A percentile compares a stretch with the other conserved stretches of the same genome.
Conservation (phyloP, 768 basidiomycete genomes). For the Macrolepiota dolichaula region DNA sequence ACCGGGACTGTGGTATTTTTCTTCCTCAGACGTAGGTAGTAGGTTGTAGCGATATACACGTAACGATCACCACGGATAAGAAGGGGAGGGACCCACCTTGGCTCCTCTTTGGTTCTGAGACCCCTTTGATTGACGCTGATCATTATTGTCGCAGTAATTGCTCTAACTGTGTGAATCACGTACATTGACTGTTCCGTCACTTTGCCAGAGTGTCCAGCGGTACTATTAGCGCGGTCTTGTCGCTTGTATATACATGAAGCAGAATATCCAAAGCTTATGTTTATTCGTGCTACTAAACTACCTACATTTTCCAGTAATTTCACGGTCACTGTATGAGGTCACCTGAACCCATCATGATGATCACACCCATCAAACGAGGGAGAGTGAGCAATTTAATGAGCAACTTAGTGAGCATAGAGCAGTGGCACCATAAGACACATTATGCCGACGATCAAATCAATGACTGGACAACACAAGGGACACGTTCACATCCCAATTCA, state of each 20-base stretch:
- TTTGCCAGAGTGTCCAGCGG: too few relatives aligned
- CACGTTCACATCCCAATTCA: not conserved
- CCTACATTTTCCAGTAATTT: too few relatives aligned
- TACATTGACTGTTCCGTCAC: conserved; percentile 41
- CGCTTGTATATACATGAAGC: conserved; percentile 38
- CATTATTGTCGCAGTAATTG: conserved; percentile 26
- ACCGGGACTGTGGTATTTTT: too few relatives aligned
- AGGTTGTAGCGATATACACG: too few relatives aligned
- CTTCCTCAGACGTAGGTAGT: too few relatives aligned
- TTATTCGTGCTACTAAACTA: conserved; percentile 50
- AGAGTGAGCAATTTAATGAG: not conserved
- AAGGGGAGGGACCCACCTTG: too few relatives aligned
- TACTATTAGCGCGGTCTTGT: not conserved
- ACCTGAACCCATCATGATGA: not conserved
- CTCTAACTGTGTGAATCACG: conserved; percentile 35
- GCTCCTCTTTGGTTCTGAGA: too few relatives aligned
- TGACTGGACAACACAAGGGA: not conserved
- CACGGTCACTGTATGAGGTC: not conserved
- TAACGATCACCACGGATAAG: too few relatives aligned
- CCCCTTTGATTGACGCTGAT: too few relatives aligned
- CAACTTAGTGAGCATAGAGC: not conserved
- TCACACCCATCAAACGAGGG: not conserved
- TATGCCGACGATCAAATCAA: not conserved
- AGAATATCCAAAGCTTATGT: conserved; percentile 59
- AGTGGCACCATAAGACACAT: not conserved